A percentile compares a stretch with the other conserved stretches of the same genome.
phyloP scores from a whole-genome alignment of 2,329 filamentous ascomycete genomes.

The Penicillium sp. region DNA sequence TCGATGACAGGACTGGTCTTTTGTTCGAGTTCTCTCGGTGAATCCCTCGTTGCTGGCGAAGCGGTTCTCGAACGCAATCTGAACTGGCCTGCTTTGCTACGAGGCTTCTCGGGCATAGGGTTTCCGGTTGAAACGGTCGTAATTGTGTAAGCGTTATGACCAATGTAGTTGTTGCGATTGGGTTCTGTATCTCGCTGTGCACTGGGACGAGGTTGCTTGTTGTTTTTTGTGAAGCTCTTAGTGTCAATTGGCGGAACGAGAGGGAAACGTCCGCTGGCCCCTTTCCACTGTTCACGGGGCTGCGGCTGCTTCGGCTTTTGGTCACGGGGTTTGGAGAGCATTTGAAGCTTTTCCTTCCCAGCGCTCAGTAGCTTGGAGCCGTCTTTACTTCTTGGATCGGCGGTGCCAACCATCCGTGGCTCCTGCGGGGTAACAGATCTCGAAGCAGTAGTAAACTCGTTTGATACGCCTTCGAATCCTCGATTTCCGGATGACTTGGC shows the following conservation, averaged over 20 bases:
- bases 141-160: slow-evolving; percentile 10
- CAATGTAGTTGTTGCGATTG: neutral
- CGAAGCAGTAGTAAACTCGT: neutral
- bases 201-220: slow-evolving; percentile 22
- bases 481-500: neutral
- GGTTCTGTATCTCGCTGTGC: slow-evolving; percentile 39
- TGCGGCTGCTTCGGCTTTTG: slow-evolving; percentile 19
- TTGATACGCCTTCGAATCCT: neutral
- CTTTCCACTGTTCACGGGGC: slow-evolving; percentile 63
- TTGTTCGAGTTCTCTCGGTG: neutral
- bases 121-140: slow-evolving; percentile 12
- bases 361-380: slow-evolving; percentile 27
- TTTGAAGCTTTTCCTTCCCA: slow-evolving; percentile 36
- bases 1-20: neutral
- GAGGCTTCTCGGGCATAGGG: slow-evolving; percentile 6
- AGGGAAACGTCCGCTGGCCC: slow-evolving; percentile 64
- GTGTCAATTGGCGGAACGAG: slow-evolving; percentile 64
- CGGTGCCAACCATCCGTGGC: neutral
- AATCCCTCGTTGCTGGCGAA: neutral
- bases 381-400: slow-evolving; percentile 19
- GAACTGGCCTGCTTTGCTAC: slow-evolving; percentile 7
- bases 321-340: slow-evolving; percentile 28
- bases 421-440: neutral
- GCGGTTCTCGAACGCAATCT: slow-evolving; percentile 6
- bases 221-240: slow-evolving; percentile 29